Evolutionary conservation across 2,329 filamentous ascomycete species (phyloP), one percentile per base, ranked within the genome.

Genomic region (Diplocarpon mali): DNA sequence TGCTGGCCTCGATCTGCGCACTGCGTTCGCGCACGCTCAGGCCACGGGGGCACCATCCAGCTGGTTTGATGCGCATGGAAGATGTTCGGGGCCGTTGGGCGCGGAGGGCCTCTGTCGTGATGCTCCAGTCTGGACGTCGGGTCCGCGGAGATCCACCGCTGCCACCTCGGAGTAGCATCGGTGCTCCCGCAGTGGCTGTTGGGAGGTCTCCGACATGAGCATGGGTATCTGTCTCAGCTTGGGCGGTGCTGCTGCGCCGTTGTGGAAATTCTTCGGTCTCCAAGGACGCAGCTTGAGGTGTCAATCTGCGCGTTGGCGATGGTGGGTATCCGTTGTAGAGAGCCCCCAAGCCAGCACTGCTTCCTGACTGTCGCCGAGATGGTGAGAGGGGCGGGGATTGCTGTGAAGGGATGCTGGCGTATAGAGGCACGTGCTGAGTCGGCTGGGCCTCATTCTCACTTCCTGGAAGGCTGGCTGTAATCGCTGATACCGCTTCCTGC

Each of bases 261-360:
- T 3, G 35, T 13, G 50, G 45, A 38, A 52, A 52, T 37, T 54
- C 48, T 12, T 53, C 46, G 14, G 43, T 48, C 14, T 48, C 47
- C 11, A 32, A 35, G 5, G 12, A 10, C 3, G 39, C n/a, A 9
- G 44, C 42, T 2, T 42, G 32, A 11, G 39, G 24, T 9, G 31
- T 20, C 14, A 15, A 32, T 24, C 32, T 15, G 12, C 16, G 34
- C 29, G 37, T 10, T 32, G 27, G 41, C 2, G 35, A 2, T n/a
- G 40, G 16, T 37, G 17, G 12, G 34, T 28, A n/a, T 29, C 30
- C 9, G 28, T 30, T 7, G n/a, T 16, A 31, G 45, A 32, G 28
- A 35, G 20, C 20, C 7, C 20, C 7, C 20, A 24, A 7, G 20
- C 20, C 20, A 24, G 4, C 20, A 24, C 20, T 7, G 20, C 20